Conservation (phyloP, 805 yeast genomes). For the Maudiozyma turicensis region DNA sequence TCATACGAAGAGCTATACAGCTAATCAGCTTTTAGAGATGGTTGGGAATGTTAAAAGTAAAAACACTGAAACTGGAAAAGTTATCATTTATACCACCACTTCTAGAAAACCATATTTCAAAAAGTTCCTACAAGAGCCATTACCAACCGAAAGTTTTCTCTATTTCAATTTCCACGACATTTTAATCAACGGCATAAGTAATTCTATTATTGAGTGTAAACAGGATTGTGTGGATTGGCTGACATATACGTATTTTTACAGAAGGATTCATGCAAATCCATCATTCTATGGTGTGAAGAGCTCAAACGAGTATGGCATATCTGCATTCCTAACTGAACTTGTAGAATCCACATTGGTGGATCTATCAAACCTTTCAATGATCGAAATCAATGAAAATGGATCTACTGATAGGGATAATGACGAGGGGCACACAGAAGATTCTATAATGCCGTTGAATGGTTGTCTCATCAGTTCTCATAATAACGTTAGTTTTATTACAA, state of each 20-base stretch:
- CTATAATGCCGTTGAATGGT: constrained; percentile 53
- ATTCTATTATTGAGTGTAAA: constrained; percentile 48
- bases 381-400: constrained; percentile 37
- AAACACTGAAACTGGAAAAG: constrained; percentile 29
- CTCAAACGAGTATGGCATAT: constrained; percentile 54
- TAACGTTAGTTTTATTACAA: constrained; percentile 53
- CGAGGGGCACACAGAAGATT: constrained; percentile 29
- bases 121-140: constrained; percentile 59
- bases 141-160: constrained; percentile 78
- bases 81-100: constrained; percentile 46
- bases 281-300: constrained; percentile 76
- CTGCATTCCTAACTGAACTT: constrained; percentile 74
- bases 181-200: constrained; percentile 64
- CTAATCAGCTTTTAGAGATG: constrained; percentile 59
- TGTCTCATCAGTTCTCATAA: constrained; percentile 71
- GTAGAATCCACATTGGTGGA: constrained; percentile 66
- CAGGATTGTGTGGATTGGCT: constrained; percentile 91
- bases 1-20: constrained; percentile 56
- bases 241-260: constrained; percentile 72
- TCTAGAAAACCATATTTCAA: constrained; percentile 53
- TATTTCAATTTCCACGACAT: constrained; percentile 52
- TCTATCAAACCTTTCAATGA: constrained; percentile 46
- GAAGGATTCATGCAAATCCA: constrained; percentile 75
- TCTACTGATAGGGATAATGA: constrained; percentile 2
- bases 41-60: constrained; percentile 34